These are phyloP conservation scores for Sungouiella blattae DNA, from an alignment of 805 yeast genomes.

Conservation along the genomic window DNA sequence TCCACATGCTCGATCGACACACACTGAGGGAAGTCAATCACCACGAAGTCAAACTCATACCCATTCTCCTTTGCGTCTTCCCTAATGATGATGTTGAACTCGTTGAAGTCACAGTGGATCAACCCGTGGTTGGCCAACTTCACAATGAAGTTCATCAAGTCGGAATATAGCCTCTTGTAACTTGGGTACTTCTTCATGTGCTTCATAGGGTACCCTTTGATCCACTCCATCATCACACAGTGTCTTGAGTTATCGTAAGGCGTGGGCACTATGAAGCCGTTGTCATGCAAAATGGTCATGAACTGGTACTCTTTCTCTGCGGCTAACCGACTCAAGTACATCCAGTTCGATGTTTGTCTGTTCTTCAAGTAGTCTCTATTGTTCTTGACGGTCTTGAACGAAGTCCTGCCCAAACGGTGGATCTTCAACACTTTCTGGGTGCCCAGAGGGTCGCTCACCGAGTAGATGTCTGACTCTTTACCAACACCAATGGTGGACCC, in stretches of 20 bases:
- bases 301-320: conserved; percentile 91
- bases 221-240: conserved; percentile 87
- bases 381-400: conserved; percentile 87
- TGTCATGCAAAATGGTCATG: conserved; percentile 67
- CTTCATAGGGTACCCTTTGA: conserved; percentile 88
- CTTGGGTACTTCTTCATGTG: conserved; percentile 68
- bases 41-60: conserved; percentile 67
- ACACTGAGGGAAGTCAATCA: conserved; percentile 98
- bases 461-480: conserved; percentile 92
- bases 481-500: conserved; percentile 95
- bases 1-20: conserved; percentile 87
- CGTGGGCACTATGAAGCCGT: conserved; percentile 82
- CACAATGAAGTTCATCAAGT: conserved; percentile 83
- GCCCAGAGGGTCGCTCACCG: conserved; percentile 69
- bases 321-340: conserved; percentile 83
- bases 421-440: conserved; percentile 72
- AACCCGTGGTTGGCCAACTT: conserved; percentile 82
- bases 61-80: conserved; percentile 44
- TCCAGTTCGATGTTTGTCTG: conserved; percentile 82
- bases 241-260: conserved; percentile 91
- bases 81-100: conserved; percentile 86
- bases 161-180: conserved; percentile 70
- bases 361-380: conserved; percentile 86
- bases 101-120: conserved; percentile 97
- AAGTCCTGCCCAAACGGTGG: conserved; percentile 90